A percentile compares a stretch with the other conserved stretches of the same genome.
Evolutionary conservation across 768 basidiomycete genomes (phyloP).

Genomic region (Mycena rosella): DNA sequence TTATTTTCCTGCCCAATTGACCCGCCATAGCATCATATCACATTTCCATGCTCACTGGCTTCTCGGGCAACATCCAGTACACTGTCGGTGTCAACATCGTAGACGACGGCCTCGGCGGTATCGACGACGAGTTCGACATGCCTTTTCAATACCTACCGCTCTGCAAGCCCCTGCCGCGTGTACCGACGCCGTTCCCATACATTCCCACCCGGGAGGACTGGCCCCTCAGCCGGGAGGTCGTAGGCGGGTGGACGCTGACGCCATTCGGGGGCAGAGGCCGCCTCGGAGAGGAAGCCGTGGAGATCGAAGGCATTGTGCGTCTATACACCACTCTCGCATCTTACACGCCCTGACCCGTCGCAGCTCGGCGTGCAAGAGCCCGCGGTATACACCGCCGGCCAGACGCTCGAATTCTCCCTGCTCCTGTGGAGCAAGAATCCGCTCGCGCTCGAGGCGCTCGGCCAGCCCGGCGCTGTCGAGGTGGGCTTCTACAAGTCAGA

Average conservation of each 20-base stretch:
- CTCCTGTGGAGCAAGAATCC: conserved; percentile 17
- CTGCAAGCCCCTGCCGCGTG: background rate
- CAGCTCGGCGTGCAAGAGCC: conserved; percentile 19
- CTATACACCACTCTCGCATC: background rate
- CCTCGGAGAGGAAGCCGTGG: conserved; percentile 23
- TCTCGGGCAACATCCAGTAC: conserved; percentile 26
- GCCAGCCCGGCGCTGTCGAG: conserved; percentile 17
- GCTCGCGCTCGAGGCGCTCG: conserved; percentile 10
- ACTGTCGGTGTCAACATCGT: conserved; percentile 23
- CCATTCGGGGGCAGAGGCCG: conserved; percentile 27
- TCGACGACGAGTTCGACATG: conserved; percentile 32
- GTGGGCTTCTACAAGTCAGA: conserved; percentile 30
- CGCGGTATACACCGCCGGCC: conserved; percentile 23
- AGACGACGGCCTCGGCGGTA: conserved; percentile 6
- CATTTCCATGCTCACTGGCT: conserved; percentile 2
- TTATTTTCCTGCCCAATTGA: no score
- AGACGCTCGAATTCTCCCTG: conserved; percentile 17
- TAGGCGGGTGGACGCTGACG: conserved; percentile 32
- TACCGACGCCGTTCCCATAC: background rate
- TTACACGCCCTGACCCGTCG: background rate
- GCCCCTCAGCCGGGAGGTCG: conserved; percentile 24
- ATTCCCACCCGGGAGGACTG: conserved; percentile 32
- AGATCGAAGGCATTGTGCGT: conserved; percentile 24
- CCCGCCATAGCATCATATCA: conserved; percentile 9
- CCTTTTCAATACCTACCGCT: conserved; percentile 16